phyloP scores from a whole-genome alignment of 1,284 basidiomycete species.

The Mrakiaceae sp. region DNA sequence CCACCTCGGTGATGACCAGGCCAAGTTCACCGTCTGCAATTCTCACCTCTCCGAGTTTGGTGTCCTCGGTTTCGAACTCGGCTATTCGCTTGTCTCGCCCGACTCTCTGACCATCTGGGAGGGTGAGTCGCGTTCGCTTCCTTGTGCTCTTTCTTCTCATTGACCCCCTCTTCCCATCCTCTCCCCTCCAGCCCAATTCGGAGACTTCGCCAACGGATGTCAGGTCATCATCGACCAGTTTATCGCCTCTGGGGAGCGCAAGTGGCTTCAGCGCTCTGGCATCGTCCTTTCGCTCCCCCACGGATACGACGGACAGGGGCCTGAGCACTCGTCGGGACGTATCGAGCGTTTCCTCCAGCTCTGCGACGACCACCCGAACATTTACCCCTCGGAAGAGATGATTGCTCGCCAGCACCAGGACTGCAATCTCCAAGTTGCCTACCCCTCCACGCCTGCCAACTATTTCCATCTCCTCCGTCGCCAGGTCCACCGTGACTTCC shows the following conservation, averaged over 20 bases:
- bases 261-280: slow-evolving; percentile 94
- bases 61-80: slow-evolving; percentile 91
- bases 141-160: neutral
- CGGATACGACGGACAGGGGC: slow-evolving; percentile 98
- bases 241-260: slow-evolving; percentile 92
- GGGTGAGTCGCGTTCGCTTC: slow-evolving; percentile 32
- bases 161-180: neutral
- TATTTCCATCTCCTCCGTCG: slow-evolving; percentile 93
- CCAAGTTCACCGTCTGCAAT: slow-evolving; percentile 89
- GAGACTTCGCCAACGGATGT: slow-evolving; percentile 85
- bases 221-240: slow-evolving; percentile 99
- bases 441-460: slow-evolving; percentile 87
- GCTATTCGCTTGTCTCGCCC: slow-evolving; percentile 95
- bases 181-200: slow-evolving; percentile 57
- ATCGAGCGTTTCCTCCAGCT: slow-evolving; percentile 96
- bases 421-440: slow-evolving; percentile 98
- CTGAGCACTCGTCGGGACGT: slow-evolving; percentile 93
- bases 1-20: slow-evolving; percentile 76
- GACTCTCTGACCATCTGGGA: slow-evolving; percentile 95
- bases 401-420: slow-evolving; percentile 94
- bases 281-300: slow-evolving; percentile 87
- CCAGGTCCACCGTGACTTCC: slow-evolving; percentile 91
- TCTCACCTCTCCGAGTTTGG: slow-evolving; percentile 96
- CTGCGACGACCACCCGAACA: slow-evolving; percentile 90
- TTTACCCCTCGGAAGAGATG: slow-evolving; percentile 81